phyloP scores from a whole-genome alignment of 2,329 filamentous ascomycete species.

The Diaporthe sp. region DNA sequence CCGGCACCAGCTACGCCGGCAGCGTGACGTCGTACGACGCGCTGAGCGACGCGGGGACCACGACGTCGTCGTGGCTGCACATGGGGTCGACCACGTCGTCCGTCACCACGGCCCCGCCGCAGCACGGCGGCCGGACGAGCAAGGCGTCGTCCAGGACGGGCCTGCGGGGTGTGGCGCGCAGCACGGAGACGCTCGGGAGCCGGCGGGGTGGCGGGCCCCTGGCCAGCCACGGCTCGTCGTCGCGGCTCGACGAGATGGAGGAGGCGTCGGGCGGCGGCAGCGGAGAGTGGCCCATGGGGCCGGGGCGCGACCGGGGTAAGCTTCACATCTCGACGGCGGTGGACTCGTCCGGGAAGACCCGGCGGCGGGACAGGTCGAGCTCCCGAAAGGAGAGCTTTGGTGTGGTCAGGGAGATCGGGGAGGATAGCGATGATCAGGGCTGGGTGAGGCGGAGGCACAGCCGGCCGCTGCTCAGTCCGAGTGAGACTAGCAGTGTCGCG shows the following conservation, averaged over 20 bases:
- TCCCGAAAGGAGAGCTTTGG: constrained; percentile 41
- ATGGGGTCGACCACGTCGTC: constrained; percentile 14
- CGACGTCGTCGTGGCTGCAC: constrained; percentile 29
- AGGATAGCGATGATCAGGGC: constrained; percentile 21
- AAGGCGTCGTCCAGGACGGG: constrained; percentile 32
- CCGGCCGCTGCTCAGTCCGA: constrained; percentile 43
- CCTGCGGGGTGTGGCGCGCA: constrained; percentile 39
- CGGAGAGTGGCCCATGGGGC: constrained; percentile 6
- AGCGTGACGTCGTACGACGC: constrained; percentile 47
- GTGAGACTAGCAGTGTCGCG: constrained; percentile 45
- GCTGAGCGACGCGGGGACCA: constrained; percentile 22
- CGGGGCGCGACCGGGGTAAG: constrained; percentile 21
- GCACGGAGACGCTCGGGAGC: constrained; percentile 40
- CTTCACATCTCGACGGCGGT: constrained; percentile 4
- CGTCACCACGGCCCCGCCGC: constrained; percentile 26
- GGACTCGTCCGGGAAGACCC: background rate
- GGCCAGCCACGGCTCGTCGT: constrained; percentile 5
- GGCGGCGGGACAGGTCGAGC: constrained; percentile 21
- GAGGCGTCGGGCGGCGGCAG: background rate
- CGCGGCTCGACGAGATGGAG: constrained; percentile 41
- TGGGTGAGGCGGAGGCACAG: constrained; percentile 35
- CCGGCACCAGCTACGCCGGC: constrained; percentile 44
- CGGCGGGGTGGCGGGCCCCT: constrained; percentile 33
- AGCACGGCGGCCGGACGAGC: constrained; percentile 27
- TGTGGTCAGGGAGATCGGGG: constrained; percentile 13